A percentile compares a stretch with the other conserved stretches of the same genome.
These are phyloP conservation scores for Abrus pulchellus DNA, from an alignment of 306 rosid species.

Conservation along the genomic window DNA sequence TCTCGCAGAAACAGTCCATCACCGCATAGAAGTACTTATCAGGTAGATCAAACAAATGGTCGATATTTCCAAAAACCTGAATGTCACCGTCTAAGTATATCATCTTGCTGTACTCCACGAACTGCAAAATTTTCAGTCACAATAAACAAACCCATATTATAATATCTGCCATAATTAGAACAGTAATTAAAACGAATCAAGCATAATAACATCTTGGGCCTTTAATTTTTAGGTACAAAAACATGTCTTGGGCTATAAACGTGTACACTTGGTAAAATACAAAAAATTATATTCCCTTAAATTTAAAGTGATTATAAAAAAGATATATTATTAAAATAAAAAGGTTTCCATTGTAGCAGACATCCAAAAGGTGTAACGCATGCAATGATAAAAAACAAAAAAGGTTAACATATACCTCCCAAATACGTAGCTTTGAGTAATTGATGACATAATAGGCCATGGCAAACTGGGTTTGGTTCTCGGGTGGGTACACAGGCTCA, in stretches of 20 bases:
- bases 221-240: background rate
- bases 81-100: conserved; percentile 82
- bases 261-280: background rate
- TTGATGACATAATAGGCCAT: conserved; percentile 89
- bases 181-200: background rate
- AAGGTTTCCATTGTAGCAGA: conserved; percentile 25
- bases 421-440: conserved; percentile 87
- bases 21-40: conserved; percentile 74
- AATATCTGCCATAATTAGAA: background rate
- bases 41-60: conserved; percentile 68
- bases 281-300: background rate
- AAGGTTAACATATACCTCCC: conserved; percentile 64
- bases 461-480: conserved; percentile 80
- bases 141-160: background rate
- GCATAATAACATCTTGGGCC: background rate
- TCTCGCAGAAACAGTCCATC: conserved; percentile 88
- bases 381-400: background rate
- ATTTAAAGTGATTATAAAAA: background rate
- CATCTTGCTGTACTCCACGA: conserved; percentile 84
- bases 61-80: conserved; percentile 78
- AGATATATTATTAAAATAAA: background rate
- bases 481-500: conserved; percentile 72
- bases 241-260: background rate
- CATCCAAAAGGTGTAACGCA: conserved; percentile 32
- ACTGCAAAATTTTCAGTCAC: conserved; percentile 52